Evolutionary conservation across 768 basidiomycete species (phyloP).

Genomic region (Boletellus ananas): DNA sequence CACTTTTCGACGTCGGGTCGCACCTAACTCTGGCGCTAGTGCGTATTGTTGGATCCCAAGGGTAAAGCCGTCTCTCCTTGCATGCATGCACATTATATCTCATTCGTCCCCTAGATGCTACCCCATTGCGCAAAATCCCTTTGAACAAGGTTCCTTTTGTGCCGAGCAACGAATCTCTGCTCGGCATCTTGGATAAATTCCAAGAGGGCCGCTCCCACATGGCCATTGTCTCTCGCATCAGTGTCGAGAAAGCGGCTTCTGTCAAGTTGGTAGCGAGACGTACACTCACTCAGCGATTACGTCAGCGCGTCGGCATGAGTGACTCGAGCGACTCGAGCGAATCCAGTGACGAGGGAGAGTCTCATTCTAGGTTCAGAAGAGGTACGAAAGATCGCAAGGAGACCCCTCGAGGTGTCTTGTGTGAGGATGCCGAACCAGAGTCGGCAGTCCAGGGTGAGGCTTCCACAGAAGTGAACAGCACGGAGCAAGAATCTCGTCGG

Average conservation of each 20-base stretch:
- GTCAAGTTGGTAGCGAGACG: conserved; percentile 82
- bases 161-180: conserved; percentile 79
- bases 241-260: conserved; percentile 67
- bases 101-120: conserved; percentile 52
- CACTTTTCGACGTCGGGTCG: neutral
- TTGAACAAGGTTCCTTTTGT: conserved; percentile 86
- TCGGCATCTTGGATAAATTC: conserved; percentile 83
- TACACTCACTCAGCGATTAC: conserved; percentile 73
- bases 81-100: neutral
- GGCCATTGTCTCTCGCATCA: conserved; percentile 82
- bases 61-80: conserved; percentile 34
- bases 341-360: conserved; percentile 41
- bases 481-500: conserved; percentile 12
- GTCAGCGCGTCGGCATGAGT: conserved; percentile 69
- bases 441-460: conserved; percentile 26
- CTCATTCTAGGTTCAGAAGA: conserved; percentile 19
- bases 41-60: conserved; percentile 83
- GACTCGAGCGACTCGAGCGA: conserved; percentile 54
- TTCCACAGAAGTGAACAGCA: conserved; percentile 18
- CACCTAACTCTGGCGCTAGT: conserved; percentile 29
- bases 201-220: conserved; percentile 91
- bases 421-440: conserved; percentile 32
- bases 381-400: conserved; percentile 17
- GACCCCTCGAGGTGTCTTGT: conserved; percentile 25
- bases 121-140: conserved; percentile 77